Percentiles rank a stretch among this genome's conserved stretches.
phyloP scores from a whole-genome alignment of 2,329 filamentous ascomycete species.

The Claviceps purpurea region DNA sequence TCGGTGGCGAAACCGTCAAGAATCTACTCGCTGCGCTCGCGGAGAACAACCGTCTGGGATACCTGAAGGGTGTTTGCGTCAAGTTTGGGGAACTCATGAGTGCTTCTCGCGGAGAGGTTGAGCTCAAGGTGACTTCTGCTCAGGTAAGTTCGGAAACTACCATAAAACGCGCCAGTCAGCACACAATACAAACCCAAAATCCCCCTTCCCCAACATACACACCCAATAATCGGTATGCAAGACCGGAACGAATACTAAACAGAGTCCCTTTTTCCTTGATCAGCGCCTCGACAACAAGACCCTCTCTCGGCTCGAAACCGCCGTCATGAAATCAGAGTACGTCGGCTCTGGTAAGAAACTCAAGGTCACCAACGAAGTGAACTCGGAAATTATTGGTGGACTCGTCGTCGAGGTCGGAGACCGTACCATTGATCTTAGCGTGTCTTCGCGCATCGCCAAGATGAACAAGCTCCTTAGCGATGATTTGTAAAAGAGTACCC shows the following conservation, averaged over 20 bases:
- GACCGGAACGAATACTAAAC: too few species aligned
- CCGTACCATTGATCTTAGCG: slow-evolving; percentile 94
- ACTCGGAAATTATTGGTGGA: slow-evolving; percentile 87
- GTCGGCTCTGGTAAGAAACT: slow-evolving; percentile 89
- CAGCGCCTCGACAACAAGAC: slow-evolving; percentile 80
- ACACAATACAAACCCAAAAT: background rate
- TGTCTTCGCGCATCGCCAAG: slow-evolving; percentile 87
- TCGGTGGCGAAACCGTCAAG: slow-evolving; percentile 72
- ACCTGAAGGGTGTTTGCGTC: slow-evolving; percentile 67
- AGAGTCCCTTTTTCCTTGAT: background rate
- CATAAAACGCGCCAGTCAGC: too few species aligned
- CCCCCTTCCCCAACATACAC: too few species aligned
- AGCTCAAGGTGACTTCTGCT: slow-evolving; percentile 83
- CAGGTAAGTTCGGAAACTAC: slow-evolving; percentile 44
- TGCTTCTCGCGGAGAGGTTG: slow-evolving; percentile 82
- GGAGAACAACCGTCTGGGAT: slow-evolving; percentile 86
- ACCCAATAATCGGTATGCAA: too few species aligned
- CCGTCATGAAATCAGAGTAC: slow-evolving; percentile 80
- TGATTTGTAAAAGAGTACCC: slow-evolving; percentile 60
- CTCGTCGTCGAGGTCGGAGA: slow-evolving; percentile 94
- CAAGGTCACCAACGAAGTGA: slow-evolving; percentile 89
- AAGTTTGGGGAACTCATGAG: slow-evolving; percentile 85
- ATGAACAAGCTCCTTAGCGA: slow-evolving; percentile 99
- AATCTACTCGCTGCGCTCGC: slow-evolving; percentile 86
- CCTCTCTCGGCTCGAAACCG: slow-evolving; percentile 71